Base-by-base conservation (phyloP, 163 green algal species). In the Chlamydomonas reinhardtii region DNA sequence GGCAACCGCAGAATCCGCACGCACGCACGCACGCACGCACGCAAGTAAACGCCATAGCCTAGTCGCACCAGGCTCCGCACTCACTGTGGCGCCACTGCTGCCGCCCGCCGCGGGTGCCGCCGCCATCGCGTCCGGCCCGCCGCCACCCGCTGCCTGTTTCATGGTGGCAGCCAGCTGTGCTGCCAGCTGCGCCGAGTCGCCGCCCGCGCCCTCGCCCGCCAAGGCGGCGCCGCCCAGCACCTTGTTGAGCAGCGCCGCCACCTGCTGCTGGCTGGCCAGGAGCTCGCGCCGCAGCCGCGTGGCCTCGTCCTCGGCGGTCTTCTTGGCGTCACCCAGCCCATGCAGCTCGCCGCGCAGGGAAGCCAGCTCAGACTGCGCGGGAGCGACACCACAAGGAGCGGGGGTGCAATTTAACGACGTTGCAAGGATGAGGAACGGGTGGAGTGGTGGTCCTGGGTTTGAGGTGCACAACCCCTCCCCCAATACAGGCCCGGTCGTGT, bases 271-370 rank as follows among this genome's bases (percentile, higher is more conserved):
- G 25, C 34, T 54, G n/a, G 59, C 37, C 35, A 80, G 48, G 71
- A 87, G 71, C 16, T 87, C 81, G 0, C 81, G 79, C 70, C 74
- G 75, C 64, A 87, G 70, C 70, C 80, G 81, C 35, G 35, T 56
- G 56, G 73, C 73, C 59, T 87, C 70, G 4, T 87, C 81, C 56
- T 87, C 81, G 12, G 71, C 56, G 5, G 59, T 29, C 56, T 80
- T 79, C 70, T 87, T 87, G 59, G 81, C 70, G 54, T 20, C 48
- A 56, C 29, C 59, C 25, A 87, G 56, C 16, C 71, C 70, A 15
- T 56, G 17, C 56, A 87, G 37, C 71, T 87, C 81, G 37, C 54
- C 69, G n/a, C 71, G 70, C 71, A 87, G 35, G 16, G 81, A 76
- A 0, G 59, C 34, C 27, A 87, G 70, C 70, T 87, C 81, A 14